Base-by-base conservation (phyloP, 2,329 filamentous ascomycete genomes). In the Fusarium siculi region DNA sequence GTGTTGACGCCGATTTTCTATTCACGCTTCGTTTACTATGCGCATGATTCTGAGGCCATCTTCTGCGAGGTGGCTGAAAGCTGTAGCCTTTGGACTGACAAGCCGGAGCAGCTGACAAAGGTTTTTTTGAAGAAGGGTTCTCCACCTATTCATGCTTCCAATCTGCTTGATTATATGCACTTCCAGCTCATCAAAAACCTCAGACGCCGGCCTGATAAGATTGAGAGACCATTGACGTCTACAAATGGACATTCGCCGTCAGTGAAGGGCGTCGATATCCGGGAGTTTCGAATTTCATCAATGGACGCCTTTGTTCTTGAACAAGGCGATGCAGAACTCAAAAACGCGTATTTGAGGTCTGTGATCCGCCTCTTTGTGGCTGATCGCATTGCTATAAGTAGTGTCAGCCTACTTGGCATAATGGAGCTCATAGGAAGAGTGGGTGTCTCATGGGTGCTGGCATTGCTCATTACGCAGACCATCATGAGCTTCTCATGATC, bases 1-100 rank as follows among this genome's bases (percentile, higher is more conserved):
- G 82, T 93, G 9, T 79, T 92, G 25, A 91, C 89, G 0, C 91
- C 92, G 2, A 84, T 82, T 0, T 94, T 94, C 77, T 94, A 94
- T 81, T 86, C 88, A 18, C 87, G 91, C 34, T 90, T 93, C 53
- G 84, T 90, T 2, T 85, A 88, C 70, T 93, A 93, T 76, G 84
- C 87, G 0, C 85, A 91, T 75, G 88, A 89, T 28, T 84, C 89
- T 23, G 89, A 92, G 73, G 90, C 89, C 2, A 82, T 93, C 36
- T 88, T 90, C 62, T 85, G 86, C 66, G 90, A 93, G 77, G 78
- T 89, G 76, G 79, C 87, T 49, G 89, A 90, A 65, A 91, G 86
- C 71, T 82, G 84, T 43, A 93, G 90, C 0, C 78, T 92, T 12
- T 87, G 84, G 81, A 80, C 91, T 15, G 89, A 90, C 10, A 84